Percentiles rank a stretch among this genome's conserved stretches.
These are phyloP conservation scores for Mucor ambiguus DNA, from an alignment of 371 early-diverging fungal species.

Conservation along the genomic window DNA sequence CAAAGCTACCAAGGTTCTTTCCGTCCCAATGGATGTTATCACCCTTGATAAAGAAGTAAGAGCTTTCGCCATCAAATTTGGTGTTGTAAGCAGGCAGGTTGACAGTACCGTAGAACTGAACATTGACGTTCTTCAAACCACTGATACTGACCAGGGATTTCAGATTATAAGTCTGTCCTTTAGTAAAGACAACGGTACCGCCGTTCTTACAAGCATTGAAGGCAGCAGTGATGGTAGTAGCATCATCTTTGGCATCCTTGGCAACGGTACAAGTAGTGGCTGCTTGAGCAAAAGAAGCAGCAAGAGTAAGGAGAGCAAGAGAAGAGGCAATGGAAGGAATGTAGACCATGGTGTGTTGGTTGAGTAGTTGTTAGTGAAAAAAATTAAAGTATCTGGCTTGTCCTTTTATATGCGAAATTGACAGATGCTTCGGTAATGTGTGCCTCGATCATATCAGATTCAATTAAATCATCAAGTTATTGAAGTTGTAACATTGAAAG, in stretches of 20 bases:
- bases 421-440: neutral
- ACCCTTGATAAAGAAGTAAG: conserved; percentile 33
- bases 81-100: conserved; percentile 30
- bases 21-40: conserved; percentile 30
- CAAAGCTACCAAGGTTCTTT: conserved; percentile 23
- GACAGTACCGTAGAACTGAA: conserved; percentile 32
- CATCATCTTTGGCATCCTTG: conserved; percentile 26
- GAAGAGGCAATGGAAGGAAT: conserved; percentile 32
- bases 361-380: neutral
- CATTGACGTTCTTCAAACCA: conserved; percentile 30
- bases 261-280: conserved; percentile 30
- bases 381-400: neutral
- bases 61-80: conserved; percentile 27
- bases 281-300: conserved; percentile 22
- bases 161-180: conserved; percentile 31
- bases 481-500: neutral
- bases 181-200: conserved; percentile 36
- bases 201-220: conserved; percentile 37
- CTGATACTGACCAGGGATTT: conserved; percentile 22
- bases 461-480: neutral
- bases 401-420: neutral
- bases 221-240: conserved; percentile 28
- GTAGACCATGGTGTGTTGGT: conserved; percentile 3
- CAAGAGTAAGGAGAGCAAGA: conserved; percentile 24
- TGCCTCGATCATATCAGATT: neutral